Conservation (phyloP, 805 yeast genomes). For the Ogataea wickerhamii region DNA sequence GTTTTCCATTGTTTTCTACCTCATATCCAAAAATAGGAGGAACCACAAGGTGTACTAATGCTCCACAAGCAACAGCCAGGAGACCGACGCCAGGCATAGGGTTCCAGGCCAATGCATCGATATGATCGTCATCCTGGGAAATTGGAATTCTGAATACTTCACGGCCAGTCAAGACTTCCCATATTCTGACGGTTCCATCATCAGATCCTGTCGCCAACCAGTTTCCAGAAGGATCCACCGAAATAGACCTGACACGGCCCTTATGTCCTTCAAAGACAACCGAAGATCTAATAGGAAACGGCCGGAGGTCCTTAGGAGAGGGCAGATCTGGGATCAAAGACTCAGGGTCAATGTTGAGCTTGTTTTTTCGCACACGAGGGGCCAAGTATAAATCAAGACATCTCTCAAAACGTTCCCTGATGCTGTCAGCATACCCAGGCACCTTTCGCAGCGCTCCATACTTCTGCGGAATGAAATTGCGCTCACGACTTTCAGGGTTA, state of each 20-base stretch:
- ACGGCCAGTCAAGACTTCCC: slow-evolving; percentile 96
- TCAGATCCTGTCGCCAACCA: slow-evolving; percentile 98
- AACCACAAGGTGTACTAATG: slow-evolving; percentile 67
- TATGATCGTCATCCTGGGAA: slow-evolving; percentile 65
- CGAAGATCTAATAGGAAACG: slow-evolving; percentile 91
- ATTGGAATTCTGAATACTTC: slow-evolving; percentile 69
- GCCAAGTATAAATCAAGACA: slow-evolving; percentile 91
- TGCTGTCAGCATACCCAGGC: slow-evolving; percentile 83
- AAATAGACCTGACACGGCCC: slow-evolving; percentile 75
- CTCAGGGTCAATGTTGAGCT: slow-evolving; percentile 92
- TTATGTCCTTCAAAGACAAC: slow-evolving; percentile 80
- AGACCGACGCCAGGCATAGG: slow-evolving; percentile 75
- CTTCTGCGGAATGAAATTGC: slow-evolving; percentile 78
- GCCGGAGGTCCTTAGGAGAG: slow-evolving; percentile 92
- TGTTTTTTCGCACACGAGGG: slow-evolving; percentile 89
- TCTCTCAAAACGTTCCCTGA: slow-evolving; percentile 91
- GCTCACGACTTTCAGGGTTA: slow-evolving; percentile 76
- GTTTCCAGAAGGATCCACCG: slow-evolving; percentile 84
- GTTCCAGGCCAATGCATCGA: slow-evolving; percentile 85
- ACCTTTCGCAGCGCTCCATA: slow-evolving; percentile 81
- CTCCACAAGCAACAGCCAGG: slow-evolving; percentile 82
- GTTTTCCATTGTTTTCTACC: slow-evolving; percentile 74
- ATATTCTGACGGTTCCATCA: slow-evolving; percentile 91
- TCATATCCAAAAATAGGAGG: slow-evolving; percentile 92
- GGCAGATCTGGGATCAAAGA: slow-evolving; percentile 94